Evolutionary conservation across 2,329 filamentous ascomycete species (phyloP), one percentile per base, ranked within the genome.

Genomic region (Ophiocordyceps camponoti-floridani): DNA sequence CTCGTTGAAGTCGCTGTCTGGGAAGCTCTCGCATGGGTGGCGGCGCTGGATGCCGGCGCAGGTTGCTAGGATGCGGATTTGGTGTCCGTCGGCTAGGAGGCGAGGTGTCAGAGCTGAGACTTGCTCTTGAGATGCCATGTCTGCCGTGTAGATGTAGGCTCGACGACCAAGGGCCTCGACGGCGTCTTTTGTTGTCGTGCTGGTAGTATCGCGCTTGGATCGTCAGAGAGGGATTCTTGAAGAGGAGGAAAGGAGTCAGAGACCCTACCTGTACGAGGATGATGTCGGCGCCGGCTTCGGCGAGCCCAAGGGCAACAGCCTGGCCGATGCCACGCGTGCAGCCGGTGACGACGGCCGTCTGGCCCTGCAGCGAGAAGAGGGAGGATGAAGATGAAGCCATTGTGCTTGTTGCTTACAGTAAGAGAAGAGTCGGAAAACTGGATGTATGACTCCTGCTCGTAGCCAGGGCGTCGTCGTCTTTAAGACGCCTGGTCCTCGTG

Each of bases 11-110:
- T 91, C 84, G 41, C 67, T 63, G 56, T 82, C 75, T 0, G 84
- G 84, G 57, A 94, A 94, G 47, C 72, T 61, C 53, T 86, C 76
- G 40, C 80, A 77, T 0, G 83, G 76, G 60, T 91, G 82, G 13
- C 86, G 72, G 49, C 78, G 72, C 62, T 94, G 87, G 57, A 94
- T 88, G 26, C 87, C 87, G 16, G 83, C 87, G 63, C 84, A 89
- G 65, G 88, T 94, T 53, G 94, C 66, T 8, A 94, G 73, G 55
- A 93, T 84, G 56, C 84, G 73, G 50, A 93, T 75, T 56, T 75
- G 56, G 57, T 78, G 70, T 43, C 72, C 73, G 54, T 79, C 75
- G 40, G 67, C 63, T n/a, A 84, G 65, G 46, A 87, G 60, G 18
- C 64, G 62, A 23, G 79, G 73, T 1, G 77, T 64, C 2, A 88